phyloP scores from a whole-genome alignment of 345 rosid species.

The Citrus reticulata region DNA sequence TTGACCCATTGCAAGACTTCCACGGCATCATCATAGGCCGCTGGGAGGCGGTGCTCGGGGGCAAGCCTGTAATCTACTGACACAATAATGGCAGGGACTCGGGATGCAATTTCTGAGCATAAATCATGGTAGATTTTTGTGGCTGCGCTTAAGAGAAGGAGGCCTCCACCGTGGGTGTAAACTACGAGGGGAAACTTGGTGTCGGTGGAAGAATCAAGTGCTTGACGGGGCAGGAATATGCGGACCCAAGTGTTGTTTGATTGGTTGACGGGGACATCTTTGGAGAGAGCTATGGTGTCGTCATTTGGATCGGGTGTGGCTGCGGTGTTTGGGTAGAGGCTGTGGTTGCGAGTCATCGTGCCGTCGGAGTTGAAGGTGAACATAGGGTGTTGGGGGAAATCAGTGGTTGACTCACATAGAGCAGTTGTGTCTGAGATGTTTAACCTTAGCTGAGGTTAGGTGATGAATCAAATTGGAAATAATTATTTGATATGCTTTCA shows the following conservation, averaged over 20 bases:
- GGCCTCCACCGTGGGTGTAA: conserved; percentile 65
- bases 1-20: conserved; percentile 44
- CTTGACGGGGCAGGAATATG: conserved; percentile 24
- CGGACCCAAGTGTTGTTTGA: conserved; percentile 31
- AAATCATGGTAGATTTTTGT: conserved; percentile 14
- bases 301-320: not conserved
- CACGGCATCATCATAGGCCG: conserved; percentile 57
- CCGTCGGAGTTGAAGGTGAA: not conserved
- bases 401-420: not conserved
- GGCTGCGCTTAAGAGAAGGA: conserved; percentile 36
- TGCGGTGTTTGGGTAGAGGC: not conserved
- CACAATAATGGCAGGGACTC: conserved; percentile 34
- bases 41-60: conserved; percentile 70
- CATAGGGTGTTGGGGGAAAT: not conserved
- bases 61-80: conserved; percentile 55
- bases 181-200: conserved; percentile 54
- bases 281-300: not conserved
- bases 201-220: not conserved
- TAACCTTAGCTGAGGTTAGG: too few relatives aligned
- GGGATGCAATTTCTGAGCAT: conserved; percentile 28
- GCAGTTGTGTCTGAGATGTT: not conserved
- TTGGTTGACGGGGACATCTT: conserved; percentile 33
- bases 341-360: not conserved
- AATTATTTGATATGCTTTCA: too few relatives aligned
- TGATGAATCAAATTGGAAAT: too few relatives aligned